These are phyloP conservation scores for Bimuria novae-zelandiae DNA, from an alignment of 2,329 filamentous ascomycete species.

Conservation along the genomic window DNA sequence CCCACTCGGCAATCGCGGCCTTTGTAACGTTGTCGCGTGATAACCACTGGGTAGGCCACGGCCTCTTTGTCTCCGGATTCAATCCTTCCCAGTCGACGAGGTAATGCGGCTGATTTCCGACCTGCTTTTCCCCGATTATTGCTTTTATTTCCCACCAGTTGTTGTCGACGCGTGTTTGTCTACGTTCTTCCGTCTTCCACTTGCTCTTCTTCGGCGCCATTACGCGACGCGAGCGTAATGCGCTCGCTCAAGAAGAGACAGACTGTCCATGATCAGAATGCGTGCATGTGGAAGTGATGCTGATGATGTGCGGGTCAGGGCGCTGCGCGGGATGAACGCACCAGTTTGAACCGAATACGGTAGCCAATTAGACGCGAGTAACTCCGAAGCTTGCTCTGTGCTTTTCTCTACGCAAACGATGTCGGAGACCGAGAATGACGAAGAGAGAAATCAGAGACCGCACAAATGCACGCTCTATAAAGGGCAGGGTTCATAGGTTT, in stretches of 20 bases:
- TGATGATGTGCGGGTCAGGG: not conserved
- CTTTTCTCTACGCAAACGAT: constrained; percentile 3
- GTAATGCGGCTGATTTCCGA: not conserved
- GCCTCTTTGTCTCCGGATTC: not conserved
- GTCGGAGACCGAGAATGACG: too few species aligned
- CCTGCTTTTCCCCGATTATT: not conserved
- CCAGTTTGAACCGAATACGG: too few species aligned
- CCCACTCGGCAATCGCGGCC: not conserved
- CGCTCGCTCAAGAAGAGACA: not conserved
- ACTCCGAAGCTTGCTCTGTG: not conserved
- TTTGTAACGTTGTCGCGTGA: too few species aligned
- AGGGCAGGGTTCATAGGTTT: too few species aligned
- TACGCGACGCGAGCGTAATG: not conserved
- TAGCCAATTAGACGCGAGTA: not conserved
- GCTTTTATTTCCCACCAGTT: not conserved
- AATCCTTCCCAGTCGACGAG: not conserved
- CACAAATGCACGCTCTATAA: too few species aligned
- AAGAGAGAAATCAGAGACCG: too few species aligned
- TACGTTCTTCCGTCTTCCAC: not conserved
- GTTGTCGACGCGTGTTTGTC: not conserved
- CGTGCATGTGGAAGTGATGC: not conserved
- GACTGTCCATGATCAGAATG: constrained; percentile 1
- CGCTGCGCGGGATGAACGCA: not conserved
- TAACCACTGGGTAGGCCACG: too few species aligned
- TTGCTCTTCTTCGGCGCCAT: constrained; percentile 3